These are phyloP conservation scores for Hericium rajendrae DNA, from an alignment of 768 basidiomycete species.

Conservation along the genomic window DNA sequence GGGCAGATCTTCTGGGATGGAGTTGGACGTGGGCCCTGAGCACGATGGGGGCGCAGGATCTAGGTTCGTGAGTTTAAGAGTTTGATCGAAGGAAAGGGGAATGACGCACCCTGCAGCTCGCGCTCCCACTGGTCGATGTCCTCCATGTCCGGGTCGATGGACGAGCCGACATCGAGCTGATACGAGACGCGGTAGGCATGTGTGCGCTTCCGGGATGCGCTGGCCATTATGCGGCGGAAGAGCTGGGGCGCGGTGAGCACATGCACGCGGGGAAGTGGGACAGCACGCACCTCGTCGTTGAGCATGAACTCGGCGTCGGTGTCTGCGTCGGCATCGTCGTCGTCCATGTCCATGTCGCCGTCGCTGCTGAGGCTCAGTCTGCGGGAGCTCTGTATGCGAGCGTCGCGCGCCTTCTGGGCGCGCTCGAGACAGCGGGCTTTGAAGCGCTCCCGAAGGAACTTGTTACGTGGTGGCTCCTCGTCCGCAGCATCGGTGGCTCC, in stretches of 20 bases:
- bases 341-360: conserved; percentile 15
- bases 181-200: conserved; percentile 58
- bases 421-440: conserved; percentile 15
- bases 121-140: conserved; percentile 53
- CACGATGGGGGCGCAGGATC: background rate
- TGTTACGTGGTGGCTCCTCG: conserved; percentile 8
- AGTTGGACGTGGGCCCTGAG: background rate
- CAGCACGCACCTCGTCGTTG: conserved; percentile 18
- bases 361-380: conserved; percentile 11
- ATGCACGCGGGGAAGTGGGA: background rate
- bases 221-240: conserved; percentile 55
- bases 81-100: background rate
- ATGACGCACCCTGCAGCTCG: conserved; percentile 35
- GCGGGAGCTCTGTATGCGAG: conserved; percentile 8
- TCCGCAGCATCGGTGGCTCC: background rate
- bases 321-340: conserved; percentile 11
- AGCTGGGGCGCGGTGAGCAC: conserved; percentile 30
- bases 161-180: conserved; percentile 60
- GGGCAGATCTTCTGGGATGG: background rate
- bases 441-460: conserved; percentile 17
- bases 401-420: conserved; percentile 12
- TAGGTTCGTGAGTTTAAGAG: conserved; percentile 1
- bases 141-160: conserved; percentile 66
- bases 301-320: conserved; percentile 7
- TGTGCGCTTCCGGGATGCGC: conserved; percentile 35